phyloP scores from a whole-genome alignment of 257 asterid species.

The Nicotiana obtusifolia region DNA sequence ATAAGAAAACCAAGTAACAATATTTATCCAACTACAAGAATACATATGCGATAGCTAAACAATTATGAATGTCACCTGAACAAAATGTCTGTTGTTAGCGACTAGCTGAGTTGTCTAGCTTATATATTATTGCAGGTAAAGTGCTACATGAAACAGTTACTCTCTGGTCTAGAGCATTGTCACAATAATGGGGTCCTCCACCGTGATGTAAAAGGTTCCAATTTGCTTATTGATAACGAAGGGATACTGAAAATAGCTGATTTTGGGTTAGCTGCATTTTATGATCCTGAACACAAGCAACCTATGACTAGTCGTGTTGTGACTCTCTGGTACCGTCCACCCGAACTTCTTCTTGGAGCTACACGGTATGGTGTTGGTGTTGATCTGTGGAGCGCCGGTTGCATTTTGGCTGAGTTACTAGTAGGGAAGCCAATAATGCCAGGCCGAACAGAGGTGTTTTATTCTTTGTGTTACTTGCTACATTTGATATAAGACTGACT shows the following conservation, averaged over 20 bases:
- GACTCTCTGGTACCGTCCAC: slow-evolving; percentile 97
- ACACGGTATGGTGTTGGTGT: slow-evolving; percentile 73
- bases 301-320: slow-evolving; percentile 94
- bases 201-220: slow-evolving; percentile 89
- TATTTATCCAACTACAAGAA: not conserved
- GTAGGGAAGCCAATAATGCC: slow-evolving; percentile 79
- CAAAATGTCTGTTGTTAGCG: not conserved
- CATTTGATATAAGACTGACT: not conserved
- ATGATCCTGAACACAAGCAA: slow-evolving; percentile 50
- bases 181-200: slow-evolving; percentile 87
- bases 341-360: slow-evolving; percentile 86
- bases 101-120: slow-evolving; percentile 10
- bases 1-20: not conserved
- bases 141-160: slow-evolving; percentile 75
- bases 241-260: slow-evolving; percentile 84
- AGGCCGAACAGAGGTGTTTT: slow-evolving; percentile 87
- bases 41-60: not conserved
- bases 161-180: slow-evolving; percentile 91
- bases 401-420: slow-evolving; percentile 85
- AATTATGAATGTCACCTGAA: not conserved
- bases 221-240: slow-evolving; percentile 66
- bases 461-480: not conserved
- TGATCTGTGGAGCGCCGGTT: slow-evolving; percentile 97
- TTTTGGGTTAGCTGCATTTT: slow-evolving; percentile 81
- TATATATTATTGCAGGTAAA: slow-evolving; percentile 51